Base-by-base conservation (phyloP, 805 yeast species). In the Candida nonsorbophila region DNA sequence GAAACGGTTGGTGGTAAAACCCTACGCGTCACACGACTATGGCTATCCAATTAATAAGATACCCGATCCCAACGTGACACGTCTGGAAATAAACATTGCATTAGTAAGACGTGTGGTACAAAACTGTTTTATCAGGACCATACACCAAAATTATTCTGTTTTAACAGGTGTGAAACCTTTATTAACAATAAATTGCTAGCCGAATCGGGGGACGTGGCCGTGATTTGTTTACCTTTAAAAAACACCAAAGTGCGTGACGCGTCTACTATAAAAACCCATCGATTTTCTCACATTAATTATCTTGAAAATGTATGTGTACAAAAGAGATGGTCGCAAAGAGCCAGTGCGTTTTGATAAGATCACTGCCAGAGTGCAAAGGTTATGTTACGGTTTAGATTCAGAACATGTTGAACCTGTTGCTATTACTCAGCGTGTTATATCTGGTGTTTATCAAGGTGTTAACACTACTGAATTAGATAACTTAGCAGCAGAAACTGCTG, bases 371-470 rank as follows among this genome's bases (percentile, higher is more conserved):
- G 84, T 92, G 38, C 83, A 90, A 42, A 83, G 96, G 51, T 75
- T 92, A 39, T 88, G 97, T 47, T 90, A 92, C 53, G 97, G 97
- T 29, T 74, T 92, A 45, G 96, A 90, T 55, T 71, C 94, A 22
- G 74, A 72, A 27, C 96, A 87, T 58, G 88, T 92, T 36, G 97
- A 92, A 53, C 88, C 97, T 20, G 95, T 84, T 32, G 84, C 92
- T 42, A 87, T 92, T 59, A 90, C 98, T 14, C 97, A 92, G 59
- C 75, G 94, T 53, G 94, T 90, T 46, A 88, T 87, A 40, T 75
- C 92, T 9, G 98, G 98, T 55, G 96, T 92, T 33, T 92, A 90
- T 58, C 94, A 86, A 51, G 97, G 97, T 49, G 98, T 92, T 30
- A 87, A 90, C 49, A 92, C 97, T 32, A 74, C 82, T 37, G 97